Base-by-base conservation (phyloP, 352 stramenopile genomes). In the Phytophthora idaei region DNA sequence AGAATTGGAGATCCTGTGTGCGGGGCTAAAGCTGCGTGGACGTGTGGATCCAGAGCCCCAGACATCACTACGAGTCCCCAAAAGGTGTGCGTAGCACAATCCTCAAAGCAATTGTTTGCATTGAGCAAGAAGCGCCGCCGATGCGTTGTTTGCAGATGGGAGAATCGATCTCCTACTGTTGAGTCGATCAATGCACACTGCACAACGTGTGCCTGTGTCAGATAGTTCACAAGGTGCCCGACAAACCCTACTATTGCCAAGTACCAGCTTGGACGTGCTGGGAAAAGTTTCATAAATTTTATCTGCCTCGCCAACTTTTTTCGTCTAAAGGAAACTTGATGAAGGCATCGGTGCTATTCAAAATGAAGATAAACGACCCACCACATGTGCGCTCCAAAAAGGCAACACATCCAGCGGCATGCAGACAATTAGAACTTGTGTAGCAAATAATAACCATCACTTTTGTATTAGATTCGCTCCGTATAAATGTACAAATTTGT, bases 31-130 rank as follows among this genome's bases (percentile, higher is more conserved):
- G 17, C 17, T 21, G 17, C 17, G 17, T 21, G 17, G 17, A 21
- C 17, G 17, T 21, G 17, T 21, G 17, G 17, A 21, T 21, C 17
- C 17, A 21, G 17, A 21, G 17, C 17, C 17, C 27, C 27, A 52
- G 5, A 39, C 1, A 39, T 28, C n/a, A 9, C 31, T 21, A 48
- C 14, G 11, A 67, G 60, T 7, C 51, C 60, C 11, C 50, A 52
- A n/a, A 61, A 46, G 7, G 5, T 15, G 1, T 57, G 60, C n/a
- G 17, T 54, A 9, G 46, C 60, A 2, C 12, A 57, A 10, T 29
- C 25, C 14, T 70, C 62, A 5, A 64, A 64, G 41, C 54, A 70
- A 27, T 25, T 57, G 8, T 70, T 64, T 10, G 31, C 7, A 39
- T 21, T 21, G 39, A 17, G 12, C 1, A 45, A 8, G 17, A 45